These are phyloP conservation scores for Phytophthora aleatoria DNA, from an alignment of 352 stramenopile species.

Conservation along the genomic window DNA sequence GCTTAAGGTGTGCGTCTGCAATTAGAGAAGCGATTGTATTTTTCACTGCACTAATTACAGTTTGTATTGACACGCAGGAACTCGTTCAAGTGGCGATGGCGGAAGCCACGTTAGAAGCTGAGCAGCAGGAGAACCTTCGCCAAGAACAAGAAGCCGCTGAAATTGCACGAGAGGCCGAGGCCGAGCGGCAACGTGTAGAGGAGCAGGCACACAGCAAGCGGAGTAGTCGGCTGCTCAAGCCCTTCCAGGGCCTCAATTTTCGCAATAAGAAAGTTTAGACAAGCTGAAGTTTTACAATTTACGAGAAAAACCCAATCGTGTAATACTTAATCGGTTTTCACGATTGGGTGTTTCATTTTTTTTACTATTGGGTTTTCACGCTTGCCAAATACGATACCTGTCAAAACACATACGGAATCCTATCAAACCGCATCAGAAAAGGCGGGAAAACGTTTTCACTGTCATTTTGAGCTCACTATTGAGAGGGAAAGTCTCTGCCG, in stretches of 20 bases:
- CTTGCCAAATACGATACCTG: not conserved
- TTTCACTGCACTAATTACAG: not conserved
- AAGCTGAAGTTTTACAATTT: no score
- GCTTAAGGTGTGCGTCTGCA: conserved; percentile 37
- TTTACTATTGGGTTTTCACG: not conserved
- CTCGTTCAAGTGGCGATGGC: conserved; percentile 55
- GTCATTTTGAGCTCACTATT: conserved; percentile 8
- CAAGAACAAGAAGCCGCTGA: conserved; percentile 25
- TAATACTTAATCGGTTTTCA: no score
- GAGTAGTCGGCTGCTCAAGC: conserved; percentile 15
- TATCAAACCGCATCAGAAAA: conserved; percentile 9
- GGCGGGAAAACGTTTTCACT: conserved; percentile 28
- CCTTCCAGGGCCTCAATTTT: conserved; percentile 30
- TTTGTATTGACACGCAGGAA: conserved; percentile 38
- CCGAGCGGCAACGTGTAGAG: conserved; percentile 16
- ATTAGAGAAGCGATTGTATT: not conserved
- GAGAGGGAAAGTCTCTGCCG: not conserved
- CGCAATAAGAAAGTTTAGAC: conserved; percentile 20
- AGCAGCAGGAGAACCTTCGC: conserved; percentile 41
- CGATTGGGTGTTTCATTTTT: not conserved
- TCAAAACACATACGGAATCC: not conserved
- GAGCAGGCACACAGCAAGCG: conserved; percentile 21
- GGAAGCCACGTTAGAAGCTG: conserved; percentile 44
- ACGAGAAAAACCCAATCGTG: no score
- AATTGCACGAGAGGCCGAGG: not conserved